Evolutionary conservation across 23 red algal genomes (phyloP).

Genomic region (Porphyridium purpureum): DNA sequence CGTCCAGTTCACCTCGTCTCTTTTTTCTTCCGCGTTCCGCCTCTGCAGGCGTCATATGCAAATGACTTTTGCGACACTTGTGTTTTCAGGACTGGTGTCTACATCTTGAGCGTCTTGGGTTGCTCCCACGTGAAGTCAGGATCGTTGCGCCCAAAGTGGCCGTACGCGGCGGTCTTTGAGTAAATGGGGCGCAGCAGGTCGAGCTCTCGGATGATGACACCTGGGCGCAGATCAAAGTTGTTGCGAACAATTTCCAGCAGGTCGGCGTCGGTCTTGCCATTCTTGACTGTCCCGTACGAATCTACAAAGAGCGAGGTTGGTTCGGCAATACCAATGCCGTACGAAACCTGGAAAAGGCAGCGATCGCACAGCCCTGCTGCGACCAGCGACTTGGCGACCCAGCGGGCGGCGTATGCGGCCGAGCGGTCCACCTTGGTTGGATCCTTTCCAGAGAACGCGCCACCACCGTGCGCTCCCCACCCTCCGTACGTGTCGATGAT

Average conservation of each 20-base stretch:
- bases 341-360: slow-evolving; percentile 86
- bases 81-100: too few species aligned
- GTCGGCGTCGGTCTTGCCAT: slow-evolving; percentile 71
- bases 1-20: too few species aligned
- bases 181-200: slow-evolving; percentile 93
- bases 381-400: slow-evolving; percentile 97
- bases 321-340: slow-evolving; percentile 96
- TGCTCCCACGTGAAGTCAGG: slow-evolving; percentile 95
- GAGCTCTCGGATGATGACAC: slow-evolving; percentile 79
- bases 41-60: too few species aligned
- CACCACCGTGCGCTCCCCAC: slow-evolving; percentile 98
- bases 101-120: slow-evolving; percentile 84
- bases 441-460: slow-evolving; percentile 99
- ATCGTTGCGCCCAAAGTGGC: slow-evolving; percentile 95
- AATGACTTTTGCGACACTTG: too few species aligned
- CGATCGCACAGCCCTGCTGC: slow-evolving; percentile 75
- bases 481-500: slow-evolving; percentile 99
- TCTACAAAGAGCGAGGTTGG: slow-evolving; percentile 95
- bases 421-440: slow-evolving; percentile 97
- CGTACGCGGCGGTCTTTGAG: slow-evolving; percentile 86
- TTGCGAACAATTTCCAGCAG: slow-evolving; percentile 88
- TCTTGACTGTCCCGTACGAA: slow-evolving; percentile 83
- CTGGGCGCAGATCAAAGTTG: slow-evolving; percentile 98
- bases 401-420: slow-evolving; percentile 88
- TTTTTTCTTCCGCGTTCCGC: too few species aligned